Evolutionary conservation across 306 rosid genomes (phyloP), one percentile per base, ranked within the genome.

Genomic region (Psophocarpus tetragonolobus): DNA sequence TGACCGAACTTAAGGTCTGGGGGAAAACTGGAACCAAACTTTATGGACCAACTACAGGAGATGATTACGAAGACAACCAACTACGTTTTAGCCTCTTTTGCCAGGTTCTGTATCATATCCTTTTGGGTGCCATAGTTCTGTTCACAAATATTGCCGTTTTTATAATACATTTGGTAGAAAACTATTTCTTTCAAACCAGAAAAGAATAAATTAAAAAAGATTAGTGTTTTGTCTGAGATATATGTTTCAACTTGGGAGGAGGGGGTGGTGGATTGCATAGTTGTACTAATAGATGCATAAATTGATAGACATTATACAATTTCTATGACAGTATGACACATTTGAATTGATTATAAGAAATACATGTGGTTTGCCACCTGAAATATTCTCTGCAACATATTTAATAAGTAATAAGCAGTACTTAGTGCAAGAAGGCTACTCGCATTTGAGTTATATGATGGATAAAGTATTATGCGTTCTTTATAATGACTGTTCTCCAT

Each of bases 31-130:
- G 81, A 79, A 85, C 95, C 61, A 92, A 92, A 85, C 51, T 92
- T 57, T 92, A 92, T 21, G 97, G 97, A 2, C 91, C 91, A 38
- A 2, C 39, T 0, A 3, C 97, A 3, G 97, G 97, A 79, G 83
- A 80, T 4, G 97, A 92, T 87, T 92, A 81, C 47, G 57, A 79
- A 67, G 95, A 92, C 69, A 92, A 92, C 68, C 89, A 87, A 79
- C 87, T 85, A 45, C 84, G 97, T 18, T 92, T 88, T 82, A 90
- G 93, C 87, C 50, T 92, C 39, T 86, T 92, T 68, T 92, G 97
- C 84, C 90, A 78, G 93, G 93, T 88, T 73, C 65, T 36, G 7
- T 39, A 54, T 66, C 58, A 23, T 41, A 79, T 41, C 69, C 53
- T 32, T 77, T 35, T 47, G 18, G 26, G 51, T 60, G 51, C 67